Conservation (phyloP, 768 basidiomycete species). For the Scleroderma citrinum region DNA sequence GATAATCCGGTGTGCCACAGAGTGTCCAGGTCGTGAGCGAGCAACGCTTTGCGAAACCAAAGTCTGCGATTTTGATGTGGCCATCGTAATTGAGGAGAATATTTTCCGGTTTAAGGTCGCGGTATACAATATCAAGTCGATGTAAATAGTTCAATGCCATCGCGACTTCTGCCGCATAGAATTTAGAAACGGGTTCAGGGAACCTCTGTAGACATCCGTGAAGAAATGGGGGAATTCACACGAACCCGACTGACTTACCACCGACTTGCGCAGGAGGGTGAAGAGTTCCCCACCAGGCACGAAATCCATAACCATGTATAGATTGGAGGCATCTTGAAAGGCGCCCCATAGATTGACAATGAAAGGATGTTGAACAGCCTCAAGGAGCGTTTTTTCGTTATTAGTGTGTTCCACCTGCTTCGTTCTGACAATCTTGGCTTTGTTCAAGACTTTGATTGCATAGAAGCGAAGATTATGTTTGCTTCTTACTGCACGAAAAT, state of each 20-base stretch:
- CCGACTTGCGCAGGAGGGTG: conserved; percentile 84
- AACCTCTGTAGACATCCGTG: conserved; percentile 55
- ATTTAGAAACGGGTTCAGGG: conserved; percentile 95
- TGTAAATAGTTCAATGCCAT: conserved; percentile 91
- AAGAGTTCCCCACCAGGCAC: conserved; percentile 97
- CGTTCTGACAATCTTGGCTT: conserved; percentile 85
- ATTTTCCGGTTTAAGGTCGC: conserved; percentile 97
- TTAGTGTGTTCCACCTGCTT: conserved; percentile 98
- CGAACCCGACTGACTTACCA: conserved; percentile 39
- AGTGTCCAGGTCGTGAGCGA: conserved; percentile 89
- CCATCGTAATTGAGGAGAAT: conserved; percentile 91
- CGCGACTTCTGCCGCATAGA: conserved; percentile 94
- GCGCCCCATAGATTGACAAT: conserved; percentile 96
- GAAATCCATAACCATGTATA: conserved; percentile 98
- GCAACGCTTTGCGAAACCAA: conserved; percentile 92
- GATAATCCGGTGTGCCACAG: conserved; percentile 94
- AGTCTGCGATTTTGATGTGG: conserved; percentile 95
- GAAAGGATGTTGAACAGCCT: conserved; percentile 83
- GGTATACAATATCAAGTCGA: conserved; percentile 83
- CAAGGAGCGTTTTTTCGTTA: conserved; percentile 85
- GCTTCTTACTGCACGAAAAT: conserved; percentile 58
- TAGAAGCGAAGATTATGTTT: conserved; percentile 95
- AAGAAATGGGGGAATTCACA: conserved; percentile 12
- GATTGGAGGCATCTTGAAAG: conserved; percentile 86
- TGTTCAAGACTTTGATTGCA: conserved; percentile 91